Evolutionary conservation across 2,329 filamentous ascomycete genomes (phyloP).

Genomic region (Curvularia sp.): DNA sequence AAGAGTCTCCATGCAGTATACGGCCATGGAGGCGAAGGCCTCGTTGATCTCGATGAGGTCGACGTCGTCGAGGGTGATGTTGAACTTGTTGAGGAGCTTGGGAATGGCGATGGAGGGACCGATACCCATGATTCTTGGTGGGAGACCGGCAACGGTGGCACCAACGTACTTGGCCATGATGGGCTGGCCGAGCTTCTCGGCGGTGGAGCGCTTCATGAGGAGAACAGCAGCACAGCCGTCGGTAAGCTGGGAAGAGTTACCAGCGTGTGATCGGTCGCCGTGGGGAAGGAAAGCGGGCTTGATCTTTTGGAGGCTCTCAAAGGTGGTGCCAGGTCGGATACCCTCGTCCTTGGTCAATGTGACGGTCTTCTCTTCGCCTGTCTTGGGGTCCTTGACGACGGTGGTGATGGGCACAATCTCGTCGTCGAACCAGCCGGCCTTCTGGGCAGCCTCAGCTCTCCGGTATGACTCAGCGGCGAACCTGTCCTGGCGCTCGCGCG

Average conservation of each 20-base stretch:
- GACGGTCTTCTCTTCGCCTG: conserved; percentile 76
- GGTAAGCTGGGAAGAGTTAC: conserved; percentile 93
- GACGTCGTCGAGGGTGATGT: conserved; percentile 78
- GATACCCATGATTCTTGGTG: conserved; percentile 97
- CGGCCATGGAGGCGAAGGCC: conserved; percentile 96
- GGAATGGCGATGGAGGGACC: conserved; percentile 74
- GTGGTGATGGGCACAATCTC: conserved; percentile 91
- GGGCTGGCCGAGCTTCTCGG: conserved; percentile 83
- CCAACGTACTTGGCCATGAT: conserved; percentile 95
- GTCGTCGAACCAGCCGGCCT: conserved; percentile 88
- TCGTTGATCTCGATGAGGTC: conserved; percentile 96
- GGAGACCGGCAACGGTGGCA: conserved; percentile 86
- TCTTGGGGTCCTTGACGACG: conserved; percentile 82
- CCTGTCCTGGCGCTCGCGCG: conserved; percentile 79
- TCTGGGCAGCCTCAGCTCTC: conserved; percentile 87
- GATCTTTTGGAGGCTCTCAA: conserved; percentile 81
- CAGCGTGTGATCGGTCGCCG: conserved; percentile 84
- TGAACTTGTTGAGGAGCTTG: conserved; percentile 84
- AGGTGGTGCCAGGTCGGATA: conserved; percentile 87
- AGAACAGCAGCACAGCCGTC: conserved; percentile 90
- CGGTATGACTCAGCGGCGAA: conserved; percentile 88
- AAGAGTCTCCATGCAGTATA: conserved; percentile 78
- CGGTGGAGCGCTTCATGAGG: conserved; percentile 92
- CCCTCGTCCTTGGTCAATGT: conserved; percentile 88
- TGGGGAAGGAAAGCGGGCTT: conserved; percentile 89